Evolutionary conservation across 805 yeast genomes (phyloP), one percentile per base, ranked within the genome.

Genomic region (Kuraishia piskuri): DNA sequence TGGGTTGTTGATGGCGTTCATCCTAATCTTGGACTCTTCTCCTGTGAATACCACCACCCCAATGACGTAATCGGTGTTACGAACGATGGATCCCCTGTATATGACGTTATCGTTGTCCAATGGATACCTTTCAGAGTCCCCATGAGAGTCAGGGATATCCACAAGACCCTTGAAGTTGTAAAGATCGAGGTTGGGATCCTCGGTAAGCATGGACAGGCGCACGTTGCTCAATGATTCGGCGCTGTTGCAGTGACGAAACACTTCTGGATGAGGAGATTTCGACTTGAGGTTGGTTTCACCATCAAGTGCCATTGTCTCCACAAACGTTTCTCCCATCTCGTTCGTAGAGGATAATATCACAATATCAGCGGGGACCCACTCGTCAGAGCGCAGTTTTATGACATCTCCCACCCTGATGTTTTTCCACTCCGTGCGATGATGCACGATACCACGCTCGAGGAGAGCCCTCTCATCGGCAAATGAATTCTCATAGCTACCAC

Each of bases 261-360:
- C 59, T 56, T 83, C 88, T 1, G 77, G 73, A 56, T 84, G 86
- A 0, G 96, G 88, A 20, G 72, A 70, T 60, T 81, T 83, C 7
- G 88, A 76, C 66, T 94, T 94, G 56, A 94, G 73, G 64, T 90
- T 92, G 0, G 98, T 94, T 68, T 94, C 99, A 51, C 99, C 99
- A 68, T 94, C 99, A 50, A 94, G 74, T 1, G 96, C 99, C 92
- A 92, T 90, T 1, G 99, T 94, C 67, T 94, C 99, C 20, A 91
- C 83, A 58, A 81, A 88, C 1, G 88, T 79, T 52, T 77, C 80
- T 40, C 78, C 77, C 54, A 83, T 79, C 45, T 86, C 90, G 57
- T 77, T 78, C 44, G 82, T 80, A 2, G 90, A 81, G 0, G 91
- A 78, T 46, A 94, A 63, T 2, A 94, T 61, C 1, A 94, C 65